phyloP scores from a whole-genome alignment of 78 protist species.

The Anaeramoeba ignava region DNA sequence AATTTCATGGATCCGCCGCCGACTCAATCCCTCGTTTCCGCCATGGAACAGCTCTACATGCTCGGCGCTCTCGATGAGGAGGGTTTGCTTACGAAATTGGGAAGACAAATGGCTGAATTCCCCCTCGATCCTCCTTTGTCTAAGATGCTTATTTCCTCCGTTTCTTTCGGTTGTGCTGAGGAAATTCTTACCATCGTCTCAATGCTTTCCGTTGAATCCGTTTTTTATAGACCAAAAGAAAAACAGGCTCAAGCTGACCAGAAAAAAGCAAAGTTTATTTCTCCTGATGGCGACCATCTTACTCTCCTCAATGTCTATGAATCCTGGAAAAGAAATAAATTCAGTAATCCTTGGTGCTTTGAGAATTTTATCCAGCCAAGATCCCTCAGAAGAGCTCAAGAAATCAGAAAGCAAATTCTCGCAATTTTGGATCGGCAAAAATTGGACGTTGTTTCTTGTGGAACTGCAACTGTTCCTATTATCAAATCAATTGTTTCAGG shows the following conservation, averaged over 20 bases:
- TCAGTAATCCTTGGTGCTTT: conserved; percentile 72
- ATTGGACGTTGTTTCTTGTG: conserved; percentile 56
- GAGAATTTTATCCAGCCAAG: conserved; percentile 78
- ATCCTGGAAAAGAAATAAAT: conserved; percentile 68
- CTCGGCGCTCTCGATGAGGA: conserved; percentile 80
- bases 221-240: conserved; percentile 82
- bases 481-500: conserved; percentile 78
- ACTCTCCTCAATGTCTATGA: conserved; percentile 65
- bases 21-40: conserved; percentile 85
- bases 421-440: conserved; percentile 69
- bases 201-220: conserved; percentile 77
- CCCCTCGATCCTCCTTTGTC: conserved; percentile 87
- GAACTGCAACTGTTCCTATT: conserved; percentile 53
- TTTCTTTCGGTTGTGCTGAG: conserved; percentile 35
- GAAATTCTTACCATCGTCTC: conserved; percentile 74
- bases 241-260: conserved; percentile 68
- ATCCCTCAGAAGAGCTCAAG: conserved; percentile 76
- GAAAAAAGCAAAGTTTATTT: conserved; percentile 63
- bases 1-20: conserved; percentile 98
- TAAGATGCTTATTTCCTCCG: conserved; percentile 63
- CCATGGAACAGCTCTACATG: conserved; percentile 73
- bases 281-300: conserved; percentile 81
- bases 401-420: conserved; percentile 70
- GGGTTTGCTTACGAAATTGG: conserved; percentile 88
- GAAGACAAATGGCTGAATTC: conserved; percentile 91